phyloP scores from a whole-genome alignment of 441 rosid genomes.

The Jatropha multifida region DNA sequence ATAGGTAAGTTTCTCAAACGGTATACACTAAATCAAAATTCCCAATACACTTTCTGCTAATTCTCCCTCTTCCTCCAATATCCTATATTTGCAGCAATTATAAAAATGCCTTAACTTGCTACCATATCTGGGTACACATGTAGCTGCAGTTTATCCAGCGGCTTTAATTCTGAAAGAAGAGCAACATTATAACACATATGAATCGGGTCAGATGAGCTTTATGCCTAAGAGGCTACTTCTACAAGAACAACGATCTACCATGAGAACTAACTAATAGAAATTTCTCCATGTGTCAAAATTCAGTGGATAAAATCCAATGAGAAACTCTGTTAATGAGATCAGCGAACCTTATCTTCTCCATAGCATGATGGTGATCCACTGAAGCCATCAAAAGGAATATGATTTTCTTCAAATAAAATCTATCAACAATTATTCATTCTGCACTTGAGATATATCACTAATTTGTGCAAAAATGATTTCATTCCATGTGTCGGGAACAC shows the following conservation, averaged over 20 bases:
- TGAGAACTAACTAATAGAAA: background rate
- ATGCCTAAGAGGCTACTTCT: background rate
- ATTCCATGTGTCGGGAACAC: constrained; percentile 96
- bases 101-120: background rate
- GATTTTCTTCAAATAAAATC: background rate
- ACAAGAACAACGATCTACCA: background rate
- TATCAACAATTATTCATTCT: constrained; percentile 4
- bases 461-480: constrained; percentile 78
- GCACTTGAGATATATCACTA: constrained; percentile 10
- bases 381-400: background rate
- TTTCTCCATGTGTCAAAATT: background rate
- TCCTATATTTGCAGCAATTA: background rate
- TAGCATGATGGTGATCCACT: background rate
- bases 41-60: background rate
- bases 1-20: background rate
- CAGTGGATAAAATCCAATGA: background rate
- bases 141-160: background rate
- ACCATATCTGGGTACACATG: background rate
- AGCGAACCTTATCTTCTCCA: background rate
- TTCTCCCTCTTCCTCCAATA: background rate
- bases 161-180: background rate
- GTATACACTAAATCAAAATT: background rate
- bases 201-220: background rate
- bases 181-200: background rate
- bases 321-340: background rate